These are phyloP conservation scores for Apocynum venetum DNA, from an alignment of 257 asterid species.

Conservation along the genomic window DNA sequence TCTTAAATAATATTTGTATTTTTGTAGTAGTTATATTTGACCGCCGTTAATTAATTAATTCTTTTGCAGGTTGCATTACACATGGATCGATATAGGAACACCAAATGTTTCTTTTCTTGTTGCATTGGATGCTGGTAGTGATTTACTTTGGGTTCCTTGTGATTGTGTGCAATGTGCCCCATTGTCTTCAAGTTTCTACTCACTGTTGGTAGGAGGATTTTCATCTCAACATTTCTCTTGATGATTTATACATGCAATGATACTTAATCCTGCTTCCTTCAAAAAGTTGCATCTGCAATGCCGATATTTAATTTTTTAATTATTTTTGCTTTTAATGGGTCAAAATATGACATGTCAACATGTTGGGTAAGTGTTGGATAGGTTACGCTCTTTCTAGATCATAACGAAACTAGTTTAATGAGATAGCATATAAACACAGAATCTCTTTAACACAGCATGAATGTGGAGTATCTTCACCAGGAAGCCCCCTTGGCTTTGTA, in stretches of 20 bases:
- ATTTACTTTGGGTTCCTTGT: conserved; percentile 84
- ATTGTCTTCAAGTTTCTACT: conserved; percentile 56
- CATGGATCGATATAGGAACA: conserved; percentile 77
- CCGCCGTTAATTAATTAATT: neutral
- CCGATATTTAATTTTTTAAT: neutral
- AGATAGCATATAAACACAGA: neutral
- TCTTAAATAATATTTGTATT: neutral
- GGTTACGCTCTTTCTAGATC: neutral
- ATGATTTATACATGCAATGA: neutral
- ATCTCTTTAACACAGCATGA: too few relatives aligned
- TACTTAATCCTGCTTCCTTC: neutral
- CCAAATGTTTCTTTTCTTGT: conserved; percentile 77
- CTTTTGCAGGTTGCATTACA: conserved; percentile 69
- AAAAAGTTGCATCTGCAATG: neutral
- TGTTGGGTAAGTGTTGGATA: neutral
- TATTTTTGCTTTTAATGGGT: neutral
- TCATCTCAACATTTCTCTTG: conserved; percentile 1
- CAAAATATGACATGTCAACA: neutral
- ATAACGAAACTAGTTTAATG: neutral
- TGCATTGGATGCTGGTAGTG: conserved; percentile 87
- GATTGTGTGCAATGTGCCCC: conserved; percentile 74
- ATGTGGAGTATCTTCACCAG: neutral
- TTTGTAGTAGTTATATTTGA: neutral
- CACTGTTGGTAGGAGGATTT: conserved; percentile 51
- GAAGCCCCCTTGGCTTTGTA: neutral